Conservation (phyloP, 2,329 filamentous ascomycete species). For the Pseudogymnoascus verrucosus region DNA sequence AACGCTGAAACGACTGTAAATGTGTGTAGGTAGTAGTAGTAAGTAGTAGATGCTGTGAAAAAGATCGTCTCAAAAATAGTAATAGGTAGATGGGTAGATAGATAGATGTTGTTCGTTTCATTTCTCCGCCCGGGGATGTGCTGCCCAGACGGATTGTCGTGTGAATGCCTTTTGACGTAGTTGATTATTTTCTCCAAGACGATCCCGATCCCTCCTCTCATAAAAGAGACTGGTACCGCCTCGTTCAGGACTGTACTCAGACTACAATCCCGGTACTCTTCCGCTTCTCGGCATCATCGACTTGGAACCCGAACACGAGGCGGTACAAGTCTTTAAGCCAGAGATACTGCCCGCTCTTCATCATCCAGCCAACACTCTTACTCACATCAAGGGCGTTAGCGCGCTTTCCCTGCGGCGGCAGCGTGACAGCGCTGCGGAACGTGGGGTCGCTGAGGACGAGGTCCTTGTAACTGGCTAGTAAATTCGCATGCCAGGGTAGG, state of each 20-base stretch:
- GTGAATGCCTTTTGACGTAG: neutral
- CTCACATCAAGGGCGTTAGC: conserved; percentile 68
- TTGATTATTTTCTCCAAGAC: neutral
- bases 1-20: conserved; percentile 7
- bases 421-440: conserved; percentile 46
- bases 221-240: neutral
- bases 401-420: conserved; percentile 50
- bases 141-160: neutral
- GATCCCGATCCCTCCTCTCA: neutral
- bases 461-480: conserved; percentile 74
- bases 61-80: neutral
- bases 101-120: neutral
- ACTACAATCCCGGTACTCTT: conserved; percentile 57
- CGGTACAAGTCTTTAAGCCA: conserved; percentile 79
- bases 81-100: neutral
- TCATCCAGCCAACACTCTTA: conserved; percentile 70
- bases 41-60: neutral
- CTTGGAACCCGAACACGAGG: conserved; percentile 74
- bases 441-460: conserved; percentile 66
- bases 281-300: conserved; percentile 66
- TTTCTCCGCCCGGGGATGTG: neutral
- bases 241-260: conserved; percentile 20
- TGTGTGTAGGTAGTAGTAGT: neutral
- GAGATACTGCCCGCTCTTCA: conserved; percentile 60
- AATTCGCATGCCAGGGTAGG: conserved; percentile 57